Base-by-base conservation (phyloP, 345 rosid genomes). In the Bruguiera parviflora region DNA sequence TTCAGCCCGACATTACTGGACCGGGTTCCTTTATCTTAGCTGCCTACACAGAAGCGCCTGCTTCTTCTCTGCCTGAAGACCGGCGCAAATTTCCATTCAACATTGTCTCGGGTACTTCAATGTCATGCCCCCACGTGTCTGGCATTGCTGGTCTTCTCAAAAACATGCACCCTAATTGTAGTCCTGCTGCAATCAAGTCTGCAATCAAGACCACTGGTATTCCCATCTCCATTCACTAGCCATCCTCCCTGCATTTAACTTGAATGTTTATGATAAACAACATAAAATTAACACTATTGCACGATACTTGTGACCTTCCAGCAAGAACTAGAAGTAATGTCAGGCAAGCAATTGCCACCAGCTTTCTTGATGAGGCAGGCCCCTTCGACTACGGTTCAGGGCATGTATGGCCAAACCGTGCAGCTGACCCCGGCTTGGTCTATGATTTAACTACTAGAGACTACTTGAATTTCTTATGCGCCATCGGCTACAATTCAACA, bases 1-100 rank as follows among this genome's bases (percentile, higher is more conserved):
- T 53, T 21, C 70, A 92, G 78, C 98, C 98, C 0, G 97, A 92
- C 78, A 3, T 92, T 47, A 85, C 90, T 21, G 98, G 97, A 3
- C 98, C 98, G 4, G 98, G 98, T 18, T 92, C 90, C 37, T 81
- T 84, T 52, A 89, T 92, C 58, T 77, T 92, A 63, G 98, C 98
- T 2, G 96, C 80, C 0, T 90, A 89, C 85, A 75, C 98, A 1
- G 82, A 85, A 18, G 79, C 82, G 4, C 66, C 65, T 0, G 89
- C 98, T 0, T 75, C 96, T 8, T 85, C 83, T 18, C 71, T 81
- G 4, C 11, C 81, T 1, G 8, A 60, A 6, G 96, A 90, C 60
- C 2, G 47, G 43, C 81, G 97, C 53, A 88, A 84, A 0, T 85
- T 85, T 21, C 82, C 64, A 13, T 92, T 85, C 67, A 87, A 86